Evolutionary conservation across 2,329 filamentous ascomycete species (phyloP).

Genomic region (Penicillium concentricum): DNA sequence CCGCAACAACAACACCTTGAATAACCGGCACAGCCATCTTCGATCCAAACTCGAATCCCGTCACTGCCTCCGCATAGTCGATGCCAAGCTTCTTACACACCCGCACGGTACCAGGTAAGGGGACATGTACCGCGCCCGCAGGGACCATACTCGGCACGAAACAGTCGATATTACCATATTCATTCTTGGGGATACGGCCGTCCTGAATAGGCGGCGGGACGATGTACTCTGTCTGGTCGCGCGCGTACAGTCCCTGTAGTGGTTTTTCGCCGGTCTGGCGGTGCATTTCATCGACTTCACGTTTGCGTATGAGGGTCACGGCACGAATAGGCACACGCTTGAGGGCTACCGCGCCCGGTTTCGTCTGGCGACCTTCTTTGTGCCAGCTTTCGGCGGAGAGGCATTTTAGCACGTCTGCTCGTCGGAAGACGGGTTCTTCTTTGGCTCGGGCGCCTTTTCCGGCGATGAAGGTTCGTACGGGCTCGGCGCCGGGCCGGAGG

Average conservation of each 20-base stretch:
- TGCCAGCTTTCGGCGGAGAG: constrained; percentile 97
- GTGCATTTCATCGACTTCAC: constrained; percentile 84
- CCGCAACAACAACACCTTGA: constrained; percentile 82
- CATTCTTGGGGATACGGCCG: constrained; percentile 88
- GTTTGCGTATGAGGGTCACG: constrained; percentile 80
- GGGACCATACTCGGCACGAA: constrained; percentile 95
- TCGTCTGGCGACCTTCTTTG: constrained; percentile 82
- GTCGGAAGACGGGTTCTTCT: constrained; percentile 76
- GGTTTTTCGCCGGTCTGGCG: constrained; percentile 77
- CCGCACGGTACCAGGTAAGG: constrained; percentile 70
- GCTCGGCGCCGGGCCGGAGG: constrained; percentile 64
- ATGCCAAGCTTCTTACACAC: constrained; percentile 82
- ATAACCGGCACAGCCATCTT: constrained; percentile 92
- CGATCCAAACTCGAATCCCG: constrained; percentile 93
- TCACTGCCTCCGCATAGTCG: constrained; percentile 90
- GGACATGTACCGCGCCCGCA: constrained; percentile 77
- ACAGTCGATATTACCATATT: constrained; percentile 93
- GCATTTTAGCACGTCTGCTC: constrained; percentile 77
- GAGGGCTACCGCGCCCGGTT: constrained; percentile 68
- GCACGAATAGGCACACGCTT: constrained; percentile 89
- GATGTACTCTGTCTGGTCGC: constrained; percentile 91
- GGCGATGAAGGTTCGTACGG: constrained; percentile 72
- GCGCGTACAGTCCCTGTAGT: constrained; percentile 79
- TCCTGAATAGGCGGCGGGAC: constrained; percentile 82
- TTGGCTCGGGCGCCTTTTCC: constrained; percentile 71